Evolutionary conservation across 2,329 filamentous ascomycete genomes (phyloP).

Genomic region (Escovopsis sp.): DNA sequence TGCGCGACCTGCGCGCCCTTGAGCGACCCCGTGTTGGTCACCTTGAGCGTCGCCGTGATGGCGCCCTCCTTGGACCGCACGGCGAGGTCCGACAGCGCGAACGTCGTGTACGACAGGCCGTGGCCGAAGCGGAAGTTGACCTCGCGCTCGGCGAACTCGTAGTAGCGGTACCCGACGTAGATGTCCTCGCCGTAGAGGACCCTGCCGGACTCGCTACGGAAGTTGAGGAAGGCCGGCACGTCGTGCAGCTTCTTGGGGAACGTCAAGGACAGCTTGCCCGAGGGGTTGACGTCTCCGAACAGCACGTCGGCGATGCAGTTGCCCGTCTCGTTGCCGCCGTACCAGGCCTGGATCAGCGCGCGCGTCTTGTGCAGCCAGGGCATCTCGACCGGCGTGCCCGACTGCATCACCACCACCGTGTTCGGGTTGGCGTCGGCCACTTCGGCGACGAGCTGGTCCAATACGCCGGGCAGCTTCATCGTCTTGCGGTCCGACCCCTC

Average conservation of each 20-base stretch:
- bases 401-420: slow-evolving; percentile 61
- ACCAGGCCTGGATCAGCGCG: slow-evolving; percentile 65
- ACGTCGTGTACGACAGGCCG: slow-evolving; percentile 64
- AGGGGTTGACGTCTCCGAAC: slow-evolving; percentile 60
- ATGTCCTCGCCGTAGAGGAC: slow-evolving; percentile 68
- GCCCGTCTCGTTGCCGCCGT: slow-evolving; percentile 74
- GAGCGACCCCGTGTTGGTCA: slow-evolving; percentile 47
- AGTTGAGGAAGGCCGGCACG: slow-evolving; percentile 66
- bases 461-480: slow-evolving; percentile 59
- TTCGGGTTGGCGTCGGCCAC: slow-evolving; percentile 53
- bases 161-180: slow-evolving; percentile 70
- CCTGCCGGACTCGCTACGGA: slow-evolving; percentile 51
- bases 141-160: slow-evolving; percentile 51
- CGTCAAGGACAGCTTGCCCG: slow-evolving; percentile 58
- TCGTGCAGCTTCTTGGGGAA: slow-evolving; percentile 56
- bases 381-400: slow-evolving; percentile 61
- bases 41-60: slow-evolving; percentile 31
- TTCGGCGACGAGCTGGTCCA: slow-evolving; percentile 54
- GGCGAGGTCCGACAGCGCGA: slow-evolving; percentile 37
- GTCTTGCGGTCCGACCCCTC: slow-evolving; percentile 67
- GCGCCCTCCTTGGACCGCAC: slow-evolving; percentile 33
- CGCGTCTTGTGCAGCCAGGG: slow-evolving; percentile 45
- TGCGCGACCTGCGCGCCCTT: slow-evolving; percentile 42
- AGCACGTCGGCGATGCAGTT: slow-evolving; percentile 68
- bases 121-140: slow-evolving; percentile 68